Evolutionary conservation across 2,329 filamentous ascomycete species (phyloP).

Genomic region (Zymoseptoria brevis): DNA sequence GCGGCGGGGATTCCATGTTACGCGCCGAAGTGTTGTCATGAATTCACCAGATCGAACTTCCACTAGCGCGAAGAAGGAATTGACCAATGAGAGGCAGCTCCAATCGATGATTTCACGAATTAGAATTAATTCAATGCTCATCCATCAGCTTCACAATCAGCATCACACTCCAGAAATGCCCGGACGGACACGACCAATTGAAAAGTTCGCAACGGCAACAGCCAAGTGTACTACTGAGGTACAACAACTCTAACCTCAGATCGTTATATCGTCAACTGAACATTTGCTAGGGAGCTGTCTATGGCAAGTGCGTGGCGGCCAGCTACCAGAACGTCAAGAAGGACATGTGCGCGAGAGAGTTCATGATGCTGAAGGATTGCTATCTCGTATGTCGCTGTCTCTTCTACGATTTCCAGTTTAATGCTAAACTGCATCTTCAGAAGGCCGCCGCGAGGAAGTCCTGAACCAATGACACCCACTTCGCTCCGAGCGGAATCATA

Average conservation of each 20-base stretch:
- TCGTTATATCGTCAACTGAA: constrained; percentile 1
- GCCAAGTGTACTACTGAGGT: constrained; percentile 61
- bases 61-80: background rate
- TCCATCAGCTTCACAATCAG: background rate
- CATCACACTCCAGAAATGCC: constrained; percentile 27
- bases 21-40: constrained; percentile 1
- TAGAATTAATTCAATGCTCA: background rate
- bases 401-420: background rate
- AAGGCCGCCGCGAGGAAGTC: constrained; percentile 24
- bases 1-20: constrained; percentile 1
- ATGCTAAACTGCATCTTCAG: constrained; percentile 10
- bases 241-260: constrained; percentile 13
- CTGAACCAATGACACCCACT: constrained; percentile 1
- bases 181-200: constrained; percentile 53
- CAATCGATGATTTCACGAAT: background rate
- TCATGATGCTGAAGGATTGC: constrained; percentile 77
- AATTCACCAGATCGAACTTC: background rate
- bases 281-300: constrained; percentile 60
- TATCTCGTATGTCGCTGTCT: constrained; percentile 58
- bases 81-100: background rate
- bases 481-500: background rate
- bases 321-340: constrained; percentile 89
- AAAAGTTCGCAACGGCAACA: constrained; percentile 59
- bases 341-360: constrained; percentile 82
- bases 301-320: constrained; percentile 82